A percentile compares a stretch with the other conserved stretches of the same genome.
These are phyloP conservation scores for Apiospora sp. DNA, from an alignment of 2,329 filamentous ascomycete genomes.

Conservation along the genomic window DNA sequence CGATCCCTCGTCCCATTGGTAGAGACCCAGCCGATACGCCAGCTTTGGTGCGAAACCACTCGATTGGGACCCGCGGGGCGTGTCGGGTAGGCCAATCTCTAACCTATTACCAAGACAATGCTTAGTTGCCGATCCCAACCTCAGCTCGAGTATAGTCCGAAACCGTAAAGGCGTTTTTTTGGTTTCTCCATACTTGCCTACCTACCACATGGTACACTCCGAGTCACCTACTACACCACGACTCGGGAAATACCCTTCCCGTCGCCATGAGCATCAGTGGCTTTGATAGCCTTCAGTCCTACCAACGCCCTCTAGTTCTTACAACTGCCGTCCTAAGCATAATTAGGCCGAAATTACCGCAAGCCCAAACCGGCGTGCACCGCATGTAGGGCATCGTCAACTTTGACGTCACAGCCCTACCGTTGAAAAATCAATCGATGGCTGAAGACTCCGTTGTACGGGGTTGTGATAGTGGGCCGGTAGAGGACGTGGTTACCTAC, in stretches of 20 bases:
- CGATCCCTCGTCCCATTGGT: neutral
- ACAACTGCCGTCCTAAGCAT: neutral
- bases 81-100: constrained; percentile 8
- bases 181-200: neutral
- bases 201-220: neutral
- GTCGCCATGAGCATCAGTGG: neutral
- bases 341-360: neutral
- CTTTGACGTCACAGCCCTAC: neutral
- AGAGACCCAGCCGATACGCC: neutral
- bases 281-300: neutral
- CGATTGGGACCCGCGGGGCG: neutral
- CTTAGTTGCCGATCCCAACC: constrained; percentile 6
- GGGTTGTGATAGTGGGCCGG: neutral
- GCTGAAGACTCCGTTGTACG: neutral
- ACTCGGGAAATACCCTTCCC: neutral
- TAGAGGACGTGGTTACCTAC: no score
- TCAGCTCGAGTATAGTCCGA: constrained; percentile 16
- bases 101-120: constrained; percentile 3
- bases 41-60: neutral
- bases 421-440: neutral
- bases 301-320: neutral
- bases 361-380: neutral
- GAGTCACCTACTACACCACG: constrained; percentile 2
- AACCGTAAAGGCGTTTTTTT: neutral
- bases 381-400: no score